phyloP scores from a whole-genome alignment of 495 filamentous ascomycete species.

The Penicillium pancosmium region DNA sequence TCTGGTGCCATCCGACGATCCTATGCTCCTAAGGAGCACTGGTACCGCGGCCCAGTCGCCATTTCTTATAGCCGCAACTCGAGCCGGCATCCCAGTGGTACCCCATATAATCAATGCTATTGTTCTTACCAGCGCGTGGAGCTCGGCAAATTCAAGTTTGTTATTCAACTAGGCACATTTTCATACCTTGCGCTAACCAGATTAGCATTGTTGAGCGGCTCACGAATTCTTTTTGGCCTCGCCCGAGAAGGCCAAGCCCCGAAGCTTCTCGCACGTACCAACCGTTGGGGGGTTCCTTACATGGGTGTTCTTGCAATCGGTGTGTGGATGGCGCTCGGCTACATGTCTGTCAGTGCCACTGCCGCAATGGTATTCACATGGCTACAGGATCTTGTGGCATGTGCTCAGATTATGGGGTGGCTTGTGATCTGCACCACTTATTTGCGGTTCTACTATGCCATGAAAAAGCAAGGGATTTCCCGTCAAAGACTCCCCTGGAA shows the following conservation, averaged over 20 bases:
- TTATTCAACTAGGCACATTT: conserved; percentile 30
- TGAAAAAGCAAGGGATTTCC: conserved; percentile 46
- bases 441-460: conserved; percentile 57
- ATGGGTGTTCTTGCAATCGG: conserved; percentile 29
- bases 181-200: not conserved
- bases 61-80: conserved; percentile 53
- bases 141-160: conserved; percentile 57
- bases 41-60: conserved; percentile 53
- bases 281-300: conserved; percentile 39
- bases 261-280: conserved; percentile 33
- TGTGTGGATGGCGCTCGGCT: conserved; percentile 24
- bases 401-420: conserved; percentile 56
- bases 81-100: conserved; percentile 57
- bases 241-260: conserved; percentile 39
- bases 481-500: conserved; percentile 48
- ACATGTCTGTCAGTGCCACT: conserved; percentile 25
- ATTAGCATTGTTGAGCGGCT: conserved; percentile 45
- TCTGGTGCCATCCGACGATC: conserved; percentile 55
- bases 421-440: conserved; percentile 54
- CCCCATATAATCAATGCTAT: conserved; percentile 69
- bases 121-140: conserved; percentile 72
- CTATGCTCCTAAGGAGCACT: conserved; percentile 44
- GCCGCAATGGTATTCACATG: conserved; percentile 36
- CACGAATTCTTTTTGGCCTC: conserved; percentile 51
- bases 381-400: conserved; percentile 58